A percentile compares a stretch with the other conserved stretches of the same genome.
Evolutionary conservation across 202 grass and related monocot genomes (phyloP).

Genomic region (Hordeum pubiflorum): DNA sequence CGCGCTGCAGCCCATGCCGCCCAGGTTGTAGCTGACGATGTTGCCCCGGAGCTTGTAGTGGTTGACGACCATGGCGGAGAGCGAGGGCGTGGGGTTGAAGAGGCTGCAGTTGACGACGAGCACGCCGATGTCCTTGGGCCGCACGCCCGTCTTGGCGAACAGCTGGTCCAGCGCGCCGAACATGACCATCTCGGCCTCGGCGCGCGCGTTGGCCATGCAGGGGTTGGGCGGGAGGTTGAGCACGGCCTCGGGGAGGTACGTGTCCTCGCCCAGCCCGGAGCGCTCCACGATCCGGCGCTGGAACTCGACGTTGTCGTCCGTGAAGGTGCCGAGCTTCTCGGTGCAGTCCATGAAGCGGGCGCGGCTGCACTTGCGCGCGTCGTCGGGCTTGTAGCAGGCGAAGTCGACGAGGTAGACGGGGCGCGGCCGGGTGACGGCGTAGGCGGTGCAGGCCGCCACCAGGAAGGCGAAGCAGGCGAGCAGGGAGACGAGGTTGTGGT

Average conservation of each 20-base stretch:
- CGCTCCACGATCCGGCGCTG: conserved; percentile 56
- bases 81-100: conserved; percentile 69
- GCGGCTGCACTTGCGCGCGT: conserved; percentile 39
- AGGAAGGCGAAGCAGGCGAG: conserved; percentile 36
- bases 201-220: conserved; percentile 40
- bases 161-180: conserved; percentile 62
- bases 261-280: conserved; percentile 59
- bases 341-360: conserved; percentile 53
- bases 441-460: conserved; percentile 36
- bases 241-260: conserved; percentile 59
- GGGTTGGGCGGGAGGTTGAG: conserved; percentile 46
- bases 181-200: conserved; percentile 57
- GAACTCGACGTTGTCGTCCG: conserved; percentile 56
- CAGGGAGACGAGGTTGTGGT: conserved; percentile 39
- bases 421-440: conserved; percentile 46
- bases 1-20: conserved; percentile 79
- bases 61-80: conserved; percentile 64
- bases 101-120: conserved; percentile 78
- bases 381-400: conserved; percentile 68
- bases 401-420: conserved; percentile 73
- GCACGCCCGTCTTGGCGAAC: conserved; percentile 50
- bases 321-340: conserved; percentile 38
- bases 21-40: conserved; percentile 53
- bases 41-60: conserved; percentile 59
- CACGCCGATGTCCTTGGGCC: conserved; percentile 60